Conservation (phyloP, 2,329 filamentous ascomycete species). For the Pseudogymnoascus sp. region DNA sequence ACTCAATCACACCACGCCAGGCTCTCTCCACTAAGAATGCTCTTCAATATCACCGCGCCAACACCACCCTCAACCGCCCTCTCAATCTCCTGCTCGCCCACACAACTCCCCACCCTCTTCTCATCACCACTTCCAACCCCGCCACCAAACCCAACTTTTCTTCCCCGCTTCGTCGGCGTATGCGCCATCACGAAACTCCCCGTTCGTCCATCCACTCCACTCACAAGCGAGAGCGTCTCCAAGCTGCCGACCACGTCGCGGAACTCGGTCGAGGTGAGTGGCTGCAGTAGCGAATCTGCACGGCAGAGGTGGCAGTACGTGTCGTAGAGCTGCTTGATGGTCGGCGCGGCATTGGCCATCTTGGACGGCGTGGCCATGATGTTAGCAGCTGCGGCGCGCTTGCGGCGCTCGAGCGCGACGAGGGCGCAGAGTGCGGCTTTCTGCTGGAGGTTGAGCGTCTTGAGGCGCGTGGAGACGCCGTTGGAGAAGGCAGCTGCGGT, state of each 20-base stretch:
- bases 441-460: conserved; percentile 87
- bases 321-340: conserved; percentile 75
- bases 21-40: conserved; percentile 48
- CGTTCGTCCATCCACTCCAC: conserved; percentile 60
- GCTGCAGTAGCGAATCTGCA: conserved; percentile 79
- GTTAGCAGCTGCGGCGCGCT: conserved; percentile 44
- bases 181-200: conserved; percentile 57
- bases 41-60: conserved; percentile 53
- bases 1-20: conserved; percentile 6
- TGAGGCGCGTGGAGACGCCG: conserved; percentile 75
- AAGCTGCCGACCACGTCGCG: conserved; percentile 84
- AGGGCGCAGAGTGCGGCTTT: conserved; percentile 90
- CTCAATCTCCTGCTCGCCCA: conserved; percentile 72
- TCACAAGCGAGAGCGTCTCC: conserved; percentile 78
- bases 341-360: conserved; percentile 58
- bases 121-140: conserved; percentile 57
- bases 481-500: conserved; percentile 87
- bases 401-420: conserved; percentile 75
- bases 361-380: conserved; percentile 53
- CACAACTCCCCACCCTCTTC: conserved; percentile 68
- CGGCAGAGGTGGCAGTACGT: conserved; percentile 79
- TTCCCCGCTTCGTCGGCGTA: conserved; percentile 64
- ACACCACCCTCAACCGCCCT: conserved; percentile 55
- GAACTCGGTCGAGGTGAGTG: conserved; percentile 86
- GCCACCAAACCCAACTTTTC: conserved; percentile 44